Evolutionary conservation across 2,329 filamentous ascomycete genomes (phyloP), one percentile per base, ranked within the genome.

Genomic region (Penicillium sp.): DNA sequence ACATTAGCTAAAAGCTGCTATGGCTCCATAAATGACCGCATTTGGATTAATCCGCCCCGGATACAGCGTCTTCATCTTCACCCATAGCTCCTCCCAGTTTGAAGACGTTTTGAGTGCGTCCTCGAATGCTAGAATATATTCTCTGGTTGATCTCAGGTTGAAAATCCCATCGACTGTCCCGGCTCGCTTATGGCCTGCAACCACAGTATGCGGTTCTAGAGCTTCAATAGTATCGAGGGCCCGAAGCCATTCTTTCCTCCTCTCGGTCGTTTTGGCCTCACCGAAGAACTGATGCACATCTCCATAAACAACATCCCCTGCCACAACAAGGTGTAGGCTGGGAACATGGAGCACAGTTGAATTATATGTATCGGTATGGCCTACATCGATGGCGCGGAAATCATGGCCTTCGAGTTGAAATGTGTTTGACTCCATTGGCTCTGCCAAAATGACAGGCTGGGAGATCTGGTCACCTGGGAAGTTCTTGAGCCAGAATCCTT

Each of bases 221-320:
- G 67, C 61, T 33, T 69, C 68, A 14, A 78, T 66, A 16, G 55
- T 69, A 23, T 72, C 68, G 1, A 78, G 58, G 3, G 69, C 65
- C 0, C 54, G 33, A 5, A 77, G 66, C 75, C 76, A 78, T 13
- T 68, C 63, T 9, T 63, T 53, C 1, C 74, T 61, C 53, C 69
- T 68, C 1, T 64, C 63, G 3, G 64, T 54, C 1, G 72, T 77
- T 43, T 69, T 71, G 0, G 70, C 67, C 50, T 77, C 75, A 3
- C 59, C 65, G 1, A 78, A 63, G 59, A 69, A 72, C 60, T 74
- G 72, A 46, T 76, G 71, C 5, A 69, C 66, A 23, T 75, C 63
- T 0, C 73, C 73, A 53, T 78, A 78, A 1, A 77, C 72, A 23
- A 72, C 70, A 56, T 79, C 77, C 1, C 77, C 76, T 0, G 67